Base-by-base conservation (phyloP, 805 yeast species). In the Candida ponderosae region DNA sequence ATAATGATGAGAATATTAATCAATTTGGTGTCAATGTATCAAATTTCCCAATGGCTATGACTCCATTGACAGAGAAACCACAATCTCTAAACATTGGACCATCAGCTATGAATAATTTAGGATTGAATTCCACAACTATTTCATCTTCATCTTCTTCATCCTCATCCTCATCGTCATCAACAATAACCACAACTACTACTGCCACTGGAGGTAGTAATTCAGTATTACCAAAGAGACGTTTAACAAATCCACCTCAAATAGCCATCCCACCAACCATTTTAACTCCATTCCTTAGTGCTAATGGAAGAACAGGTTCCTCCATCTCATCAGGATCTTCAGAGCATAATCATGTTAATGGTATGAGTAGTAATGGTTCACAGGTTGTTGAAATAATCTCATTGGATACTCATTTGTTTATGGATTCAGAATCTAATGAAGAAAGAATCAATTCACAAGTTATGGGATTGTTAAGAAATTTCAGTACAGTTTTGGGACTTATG, bases 11-110 rank as follows among this genome's bases (percentile, higher is more conserved):
- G 28, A 68, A 70, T 36, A 70, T 80, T 32, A 77, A 81, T 54
- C 84, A 83, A 50, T 78, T 79, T 65, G 84, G 89, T 35, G 66
- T 78, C 48, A 69, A 76, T 52, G 66, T 72, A 4, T 63, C 69
- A 7, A 59, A 62, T 38, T 54, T 72, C 4, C 78, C 85, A 1
- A 62, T 78, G 47, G 74, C 85, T 0, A 83, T 84, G 93, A 84
- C 94, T 0, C 94, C 93, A 2, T 76, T 83, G 5, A 71, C 85
- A 3, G 94, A 84, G 46, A 78, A 65, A 38, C 54, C 61, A 7
- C 39, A 31, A 18, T 33, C 30, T 35, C 17, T 45, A 33, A 20
- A 41, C n/a, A 8, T 33, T 19, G 21, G 18, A 20, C 10, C 18
- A 17, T 21, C 16, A 26, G 29, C 35, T 16, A 21, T 14, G 16